Evolutionary conservation across 805 yeast genomes (phyloP).

Genomic region (Ogataea saltuana): DNA sequence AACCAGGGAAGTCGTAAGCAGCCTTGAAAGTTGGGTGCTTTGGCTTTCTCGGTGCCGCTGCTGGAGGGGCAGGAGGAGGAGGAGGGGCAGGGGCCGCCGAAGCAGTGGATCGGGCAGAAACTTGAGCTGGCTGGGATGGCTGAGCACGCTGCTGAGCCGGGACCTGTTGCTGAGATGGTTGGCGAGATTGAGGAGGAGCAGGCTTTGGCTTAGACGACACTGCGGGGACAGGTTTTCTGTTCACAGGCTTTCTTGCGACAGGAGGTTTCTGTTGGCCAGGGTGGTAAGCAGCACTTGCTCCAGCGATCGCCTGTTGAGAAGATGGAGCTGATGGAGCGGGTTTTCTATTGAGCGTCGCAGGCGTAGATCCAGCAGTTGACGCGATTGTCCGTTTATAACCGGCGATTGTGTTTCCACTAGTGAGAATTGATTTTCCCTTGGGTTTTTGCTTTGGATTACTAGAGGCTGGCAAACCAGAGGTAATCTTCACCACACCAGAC

Average conservation of each 20-base stretch:
- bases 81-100: conserved; percentile 16
- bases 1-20: conserved; percentile 84
- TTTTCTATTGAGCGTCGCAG: conserved; percentile 26
- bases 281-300: conserved; percentile 43
- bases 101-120: conserved; percentile 14
- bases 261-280: conserved; percentile 32
- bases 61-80: conserved; percentile 77
- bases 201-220: conserved; percentile 27
- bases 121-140: conserved; percentile 6
- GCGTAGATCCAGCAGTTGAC: conserved; percentile 16
- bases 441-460: conserved; percentile 78
- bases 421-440: conserved; percentile 43
- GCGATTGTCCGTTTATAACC: conserved; percentile 28
- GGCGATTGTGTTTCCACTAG: conserved; percentile 28
- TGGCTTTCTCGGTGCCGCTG: conserved; percentile 61
- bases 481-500: conserved; percentile 82
- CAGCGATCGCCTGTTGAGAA: conserved; percentile 36
- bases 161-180: conserved; percentile 10
- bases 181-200: conserved; percentile 25
- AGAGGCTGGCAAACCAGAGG: conserved; percentile 73
- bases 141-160: conserved; percentile 13
- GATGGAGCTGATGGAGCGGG: conserved; percentile 42
- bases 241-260: conserved; percentile 33
- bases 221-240: conserved; percentile 26
- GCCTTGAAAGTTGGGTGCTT: conserved; percentile 80